Evolutionary conservation across 768 basidiomycete genomes (phyloP).

Genomic region (Botryobasidium botryosum): DNA sequence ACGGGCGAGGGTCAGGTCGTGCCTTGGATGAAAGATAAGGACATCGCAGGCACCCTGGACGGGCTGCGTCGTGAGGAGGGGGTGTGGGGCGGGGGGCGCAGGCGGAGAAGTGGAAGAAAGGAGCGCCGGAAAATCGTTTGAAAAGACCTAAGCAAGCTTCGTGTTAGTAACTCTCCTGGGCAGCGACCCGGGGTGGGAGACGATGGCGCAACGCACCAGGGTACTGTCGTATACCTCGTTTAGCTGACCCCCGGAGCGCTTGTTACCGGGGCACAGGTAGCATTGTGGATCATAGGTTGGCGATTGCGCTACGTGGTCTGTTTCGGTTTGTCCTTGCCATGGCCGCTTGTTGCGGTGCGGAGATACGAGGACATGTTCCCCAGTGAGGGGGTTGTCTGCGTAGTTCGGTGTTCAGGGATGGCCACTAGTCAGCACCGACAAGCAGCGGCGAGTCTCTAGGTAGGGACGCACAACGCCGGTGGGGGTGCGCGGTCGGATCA

Average conservation of each 20-base stretch:
- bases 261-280: constrained; percentile 79
- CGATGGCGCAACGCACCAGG: constrained; percentile 21
- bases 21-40: constrained; percentile 68
- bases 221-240: constrained; percentile 57
- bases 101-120: constrained; percentile 43
- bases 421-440: neutral
- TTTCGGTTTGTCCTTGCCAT: constrained; percentile 78
- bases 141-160: constrained; percentile 27
- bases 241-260: constrained; percentile 46
- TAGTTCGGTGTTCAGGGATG: neutral
- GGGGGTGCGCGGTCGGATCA: constrained; percentile 18
- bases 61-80: constrained; percentile 44
- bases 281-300: constrained; percentile 55
- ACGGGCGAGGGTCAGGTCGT: constrained; percentile 68
- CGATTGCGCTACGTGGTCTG: constrained; percentile 33
- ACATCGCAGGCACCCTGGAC: constrained; percentile 79
- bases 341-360: constrained; percentile 83
- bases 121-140: constrained; percentile 73
- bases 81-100: constrained; percentile 36
- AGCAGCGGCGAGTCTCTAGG: neutral
- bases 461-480: constrained; percentile 16
- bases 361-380: constrained; percentile 65
- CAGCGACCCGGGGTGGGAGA: too few species aligned
- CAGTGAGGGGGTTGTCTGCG: constrained; percentile 64
- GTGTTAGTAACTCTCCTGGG: neutral